Base-by-base conservation (phyloP, 2,329 filamentous ascomycete species). In the Colletotrichum sp. region DNA sequence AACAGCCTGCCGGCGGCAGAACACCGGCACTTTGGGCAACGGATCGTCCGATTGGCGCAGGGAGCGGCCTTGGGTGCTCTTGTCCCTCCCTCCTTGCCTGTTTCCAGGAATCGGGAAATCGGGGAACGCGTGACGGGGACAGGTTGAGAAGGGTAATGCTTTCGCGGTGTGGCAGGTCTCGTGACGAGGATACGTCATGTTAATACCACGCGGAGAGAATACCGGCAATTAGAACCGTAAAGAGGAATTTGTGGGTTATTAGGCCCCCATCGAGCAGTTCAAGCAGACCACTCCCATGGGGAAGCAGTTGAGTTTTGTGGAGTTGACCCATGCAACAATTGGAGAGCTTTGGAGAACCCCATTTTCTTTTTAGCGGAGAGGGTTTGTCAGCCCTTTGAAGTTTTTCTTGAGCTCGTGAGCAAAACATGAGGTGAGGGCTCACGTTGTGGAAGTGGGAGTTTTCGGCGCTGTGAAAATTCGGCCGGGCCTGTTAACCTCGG, bases 181-280 rank as follows among this genome's bases (percentile, higher is more conserved):
- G 73, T 76, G 57, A 65, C 21, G 30, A 26, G 15, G 21, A 24
- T 16, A 69, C 70, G 74, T 76, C 74, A 74, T 76, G 65, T 9
- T 26, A 68, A 34, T 73, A 44, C 34, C 65, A 55, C 36, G 16
- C 64, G 70, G 74, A 32, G 24, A 60, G 57, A 73, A 69, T 26
- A 55, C 59, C 70, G 63, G 65, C 44, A 21, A 44, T 60, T n/a
- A 55, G 9, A 18, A 28, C 60, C 28, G n/a, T 15, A 57, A 49
- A 44, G 8, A 21, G 63, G 16, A 62, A 60, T 39, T 36, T 63
- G 57, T 52, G 70, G 70, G 57, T 55, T 65, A 52, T 55, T 49
- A 39, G n/a, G n/a, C n/a, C 71, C 62, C 68, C 60, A 60, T 75
- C 34, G 8, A 55, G 13, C 57, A 10, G 26, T 59, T 32, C 55